Conservation (phyloP, 2,329 filamentous ascomycete species). For the Aspergillus floridensis region DNA sequence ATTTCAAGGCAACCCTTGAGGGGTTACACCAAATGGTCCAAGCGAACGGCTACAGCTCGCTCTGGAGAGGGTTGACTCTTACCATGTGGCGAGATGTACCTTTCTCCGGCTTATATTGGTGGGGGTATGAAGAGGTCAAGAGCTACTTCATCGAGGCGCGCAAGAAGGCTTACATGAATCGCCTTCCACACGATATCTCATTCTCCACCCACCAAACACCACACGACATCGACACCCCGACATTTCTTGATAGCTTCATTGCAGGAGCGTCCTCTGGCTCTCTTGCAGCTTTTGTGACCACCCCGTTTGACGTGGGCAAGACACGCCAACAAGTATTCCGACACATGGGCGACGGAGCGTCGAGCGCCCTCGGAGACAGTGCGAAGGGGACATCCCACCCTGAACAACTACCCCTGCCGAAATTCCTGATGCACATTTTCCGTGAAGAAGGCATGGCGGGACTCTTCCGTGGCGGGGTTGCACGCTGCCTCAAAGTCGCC, state of each 20-base stretch:
- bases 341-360: constrained; percentile 50
- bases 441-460: constrained; percentile 75
- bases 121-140: constrained; percentile 86
- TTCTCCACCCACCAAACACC: constrained; percentile 42
- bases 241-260: constrained; percentile 84
- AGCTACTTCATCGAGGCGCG: constrained; percentile 68
- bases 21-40: constrained; percentile 78
- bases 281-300: constrained; percentile 82
- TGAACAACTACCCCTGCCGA: constrained; percentile 74
- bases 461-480: constrained; percentile 87
- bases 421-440: constrained; percentile 88
- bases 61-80: constrained; percentile 87
- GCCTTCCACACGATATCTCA: constrained; percentile 12
- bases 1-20: constrained; percentile 74
- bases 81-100: constrained; percentile 97
- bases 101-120: constrained; percentile 97
- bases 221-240: constrained; percentile 70
- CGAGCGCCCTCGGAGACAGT: constrained; percentile 15
- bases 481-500: constrained; percentile 88
- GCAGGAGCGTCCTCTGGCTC: constrained; percentile 81
- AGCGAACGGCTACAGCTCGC: constrained; percentile 69
- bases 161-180: constrained; percentile 40
- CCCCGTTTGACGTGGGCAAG: constrained; percentile 96
- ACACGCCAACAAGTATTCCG: constrained; percentile 84
- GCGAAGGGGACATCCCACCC: constrained; percentile 45